These are phyloP conservation scores for Citeromyces nyonsensis DNA, from an alignment of 805 yeast genomes.

Conservation along the genomic window DNA sequence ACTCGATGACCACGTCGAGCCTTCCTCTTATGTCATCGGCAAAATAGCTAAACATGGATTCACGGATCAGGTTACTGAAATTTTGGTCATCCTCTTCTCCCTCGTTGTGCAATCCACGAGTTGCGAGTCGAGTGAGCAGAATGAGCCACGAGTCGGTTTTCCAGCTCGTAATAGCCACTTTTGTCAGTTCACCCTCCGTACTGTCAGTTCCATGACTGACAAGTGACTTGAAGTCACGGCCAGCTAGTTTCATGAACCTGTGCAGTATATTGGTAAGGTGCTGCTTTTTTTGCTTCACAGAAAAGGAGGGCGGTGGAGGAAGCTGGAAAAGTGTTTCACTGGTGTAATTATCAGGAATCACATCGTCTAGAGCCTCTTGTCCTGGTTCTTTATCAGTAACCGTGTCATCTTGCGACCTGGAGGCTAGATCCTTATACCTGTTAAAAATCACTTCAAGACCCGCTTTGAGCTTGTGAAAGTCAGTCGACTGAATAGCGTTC, in stretches of 20 bases:
- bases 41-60: conserved; percentile 57
- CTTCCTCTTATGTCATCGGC: conserved; percentile 57
- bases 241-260: conserved; percentile 37
- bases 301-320: conserved; percentile 41
- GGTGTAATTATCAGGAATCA: conserved; percentile 7
- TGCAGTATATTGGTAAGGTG: conserved; percentile 43
- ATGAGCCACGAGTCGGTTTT: conserved; percentile 61
- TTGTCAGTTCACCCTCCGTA: conserved; percentile 25
- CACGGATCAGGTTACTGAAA: conserved; percentile 48
- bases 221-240: conserved; percentile 9
- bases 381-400: conserved; percentile 5
- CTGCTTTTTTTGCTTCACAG: conserved; percentile 36
- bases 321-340: conserved; percentile 14
- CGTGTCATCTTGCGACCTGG: conserved; percentile 4
- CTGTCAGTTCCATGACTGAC: conserved; percentile 2
- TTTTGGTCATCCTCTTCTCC: conserved; percentile 2
- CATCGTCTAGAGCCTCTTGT: conserved; percentile 11
- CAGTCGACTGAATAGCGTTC: conserved; percentile 45
- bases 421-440: conserved; percentile 26
- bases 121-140: conserved; percentile 59
- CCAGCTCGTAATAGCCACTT: conserved; percentile 35
- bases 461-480: conserved; percentile 33
- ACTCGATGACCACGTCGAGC: conserved; percentile 65
- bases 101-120: conserved; percentile 50
- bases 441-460: conserved; percentile 59